Base-by-base conservation (phyloP, 2,329 filamentous ascomycete genomes). In the Phialophora tarda region DNA sequence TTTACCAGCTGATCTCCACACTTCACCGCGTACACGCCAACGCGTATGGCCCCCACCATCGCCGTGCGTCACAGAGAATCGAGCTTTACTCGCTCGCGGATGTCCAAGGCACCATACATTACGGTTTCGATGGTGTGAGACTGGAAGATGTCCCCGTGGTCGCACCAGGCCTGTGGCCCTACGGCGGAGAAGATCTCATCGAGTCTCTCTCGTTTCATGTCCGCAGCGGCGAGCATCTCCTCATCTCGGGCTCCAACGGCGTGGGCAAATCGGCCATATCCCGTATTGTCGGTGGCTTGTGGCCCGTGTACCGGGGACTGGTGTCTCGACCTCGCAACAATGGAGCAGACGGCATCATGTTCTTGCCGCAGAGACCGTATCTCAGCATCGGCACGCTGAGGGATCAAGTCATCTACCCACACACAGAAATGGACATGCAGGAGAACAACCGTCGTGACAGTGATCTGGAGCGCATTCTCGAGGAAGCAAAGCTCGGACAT, bases 331-430 rank as follows among this genome's bases (percentile, higher is more conserved):
- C 95, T 2, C 92, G 95, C 74, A 85, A 82, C 47, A 86, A 87
- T 50, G 93, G 93, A 47, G 85, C 89, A 69, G 94, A 98, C 71
- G 95, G 95, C 66, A 96, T 99, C 80, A 98, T 99, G 93, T 98
- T 99, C 80, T 85, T 99, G 11, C 95, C 95, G 0, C 95, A 99
- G 77, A 86, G 94, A 17, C 93, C 94, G 0, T 98, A 98, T 74
- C 86, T 98, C 38, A 94, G 89, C 77, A 91, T 94, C 24, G 95
- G 95, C 41, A 98, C 95, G 1, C 83, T 98, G 10, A 90, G 95
- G 28, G 96, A 99, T 74, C 96, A 99, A 80, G 92, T 99, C 74
- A 97, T 98, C 75, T 99, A 99, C 73, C 95, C 95, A 0, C 93
- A 99, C 73, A 94, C 92, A 6, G 94, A 96, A 76, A 82, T 93